Conservation (phyloP, 768 basidiomycete species). For the Tephrocybe sp. region DNA sequence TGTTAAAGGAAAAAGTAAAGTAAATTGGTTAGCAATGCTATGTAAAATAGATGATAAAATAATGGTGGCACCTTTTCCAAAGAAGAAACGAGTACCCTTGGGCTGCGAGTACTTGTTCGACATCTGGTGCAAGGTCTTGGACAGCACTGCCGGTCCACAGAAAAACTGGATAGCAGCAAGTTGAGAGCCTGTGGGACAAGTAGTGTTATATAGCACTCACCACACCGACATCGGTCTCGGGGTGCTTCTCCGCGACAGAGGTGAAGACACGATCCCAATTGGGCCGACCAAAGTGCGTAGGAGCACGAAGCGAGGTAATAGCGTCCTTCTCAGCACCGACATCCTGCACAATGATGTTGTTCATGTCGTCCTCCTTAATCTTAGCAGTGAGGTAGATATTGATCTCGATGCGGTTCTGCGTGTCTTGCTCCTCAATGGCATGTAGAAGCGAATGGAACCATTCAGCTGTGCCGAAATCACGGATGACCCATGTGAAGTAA, state of each 20-base stretch:
- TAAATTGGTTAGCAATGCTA: no score
- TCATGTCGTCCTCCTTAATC: constrained; percentile 90
- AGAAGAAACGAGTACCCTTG: constrained; percentile 82
- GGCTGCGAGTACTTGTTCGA: constrained; percentile 84
- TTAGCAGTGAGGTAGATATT: constrained; percentile 91
- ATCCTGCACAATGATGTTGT: constrained; percentile 90
- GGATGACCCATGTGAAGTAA: constrained; percentile 95
- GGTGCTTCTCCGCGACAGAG: constrained; percentile 78
- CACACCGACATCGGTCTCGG: constrained; percentile 87
- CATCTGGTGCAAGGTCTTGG: constrained; percentile 70
- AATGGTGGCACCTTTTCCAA: constrained; percentile 66
- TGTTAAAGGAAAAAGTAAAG: no score
- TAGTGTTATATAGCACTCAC: constrained; percentile 36
- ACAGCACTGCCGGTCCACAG: constrained; percentile 78
- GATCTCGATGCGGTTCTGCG: constrained; percentile 83
- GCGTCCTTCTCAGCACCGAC: constrained; percentile 93
- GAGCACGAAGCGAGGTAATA: constrained; percentile 83
- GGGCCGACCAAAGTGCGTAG: constrained; percentile 90
- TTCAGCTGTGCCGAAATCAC: constrained; percentile 84
- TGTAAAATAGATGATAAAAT: neutral
- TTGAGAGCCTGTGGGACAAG: neutral
- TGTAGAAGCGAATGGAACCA: constrained; percentile 94
- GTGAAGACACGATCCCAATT: constrained; percentile 79
- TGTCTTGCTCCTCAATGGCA: constrained; percentile 92
- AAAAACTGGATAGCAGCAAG: constrained; percentile 52